Evolutionary conservation across 2,329 filamentous ascomycete genomes (phyloP), one percentile per base, ranked within the genome.

Genomic region (Pseudohalonectria lignicola): DNA sequence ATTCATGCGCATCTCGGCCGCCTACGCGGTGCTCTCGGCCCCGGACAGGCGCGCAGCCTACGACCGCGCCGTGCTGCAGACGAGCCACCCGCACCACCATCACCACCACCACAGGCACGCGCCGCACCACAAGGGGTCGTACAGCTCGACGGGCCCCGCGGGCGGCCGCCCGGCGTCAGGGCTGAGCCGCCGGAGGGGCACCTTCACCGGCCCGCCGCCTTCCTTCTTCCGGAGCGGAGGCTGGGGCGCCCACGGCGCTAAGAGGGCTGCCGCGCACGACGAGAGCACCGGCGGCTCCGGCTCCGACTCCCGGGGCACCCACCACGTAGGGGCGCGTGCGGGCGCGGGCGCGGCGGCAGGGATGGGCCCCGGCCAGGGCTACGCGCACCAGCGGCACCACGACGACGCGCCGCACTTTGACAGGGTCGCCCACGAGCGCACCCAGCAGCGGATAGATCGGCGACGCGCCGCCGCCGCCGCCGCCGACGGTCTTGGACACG

Each of bases 121-220:
- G 31, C 43, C 42, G 41, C 41, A 53, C 55, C 31, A 23, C 13
- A 55, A 59, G 32, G 65, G 64, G 41, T 75, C 69, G 36, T 77
- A 73, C 59, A 68, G 70, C 53, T 76, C 68, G 48, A 62, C 64
- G 13, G 63, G 67, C 37, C 82, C 77, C 0, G 80, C 79, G 3
- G 86, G 86, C 37, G 78, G 81, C 1, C 76, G 92, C 1, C 79
- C 88, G 0, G 78, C 92, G 1, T 86, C 77, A 1, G 92, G 92
- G 1, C 65, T 98, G 23, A 87, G 80, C 54, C 74, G 81, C 30
- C 74, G 90, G 18, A 70, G 86, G 3, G 76, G 78, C 2, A 70
- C 79, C 4, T 95, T 93, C 59, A 75, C 74, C 16, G 90, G 90
- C 0, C 90, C 92, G 4, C 88, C 92, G 36, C 88, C 90, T 0